These are phyloP conservation scores for Metschnikowia amazonensis DNA, from an alignment of 805 yeast genomes.

Conservation along the genomic window DNA sequence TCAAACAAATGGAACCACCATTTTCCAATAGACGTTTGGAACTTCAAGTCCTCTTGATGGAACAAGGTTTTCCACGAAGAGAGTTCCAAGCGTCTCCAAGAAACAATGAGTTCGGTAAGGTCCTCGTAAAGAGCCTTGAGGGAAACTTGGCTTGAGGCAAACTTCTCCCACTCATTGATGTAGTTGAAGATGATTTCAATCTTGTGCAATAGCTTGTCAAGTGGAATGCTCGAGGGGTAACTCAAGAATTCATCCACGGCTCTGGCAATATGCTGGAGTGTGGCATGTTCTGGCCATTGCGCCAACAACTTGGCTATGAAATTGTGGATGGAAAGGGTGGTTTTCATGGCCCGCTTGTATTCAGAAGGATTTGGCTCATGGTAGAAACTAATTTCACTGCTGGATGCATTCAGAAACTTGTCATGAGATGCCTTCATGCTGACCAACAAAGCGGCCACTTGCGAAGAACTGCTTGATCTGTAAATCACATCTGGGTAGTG, in stretches of 20 bases:
- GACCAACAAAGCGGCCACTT: conserved; percentile 20
- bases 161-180: conserved; percentile 90
- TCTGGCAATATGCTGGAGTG: conserved; percentile 62
- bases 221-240: conserved; percentile 63
- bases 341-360: conserved; percentile 52
- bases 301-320: conserved; percentile 44
- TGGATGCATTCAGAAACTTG: conserved; percentile 16
- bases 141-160: conserved; percentile 76
- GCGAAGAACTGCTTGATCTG: conserved; percentile 21
- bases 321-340: conserved; percentile 32
- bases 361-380: conserved; percentile 58
- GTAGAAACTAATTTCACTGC: conserved; percentile 51
- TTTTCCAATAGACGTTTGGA: conserved; percentile 54
- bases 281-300: conserved; percentile 96
- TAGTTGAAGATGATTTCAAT: conserved; percentile 82
- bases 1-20: conserved; percentile 96
- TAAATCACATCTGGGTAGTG: conserved; percentile 10
- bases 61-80: conserved; percentile 81
- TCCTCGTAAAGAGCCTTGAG: conserved; percentile 52
- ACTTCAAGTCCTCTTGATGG: conserved; percentile 51
- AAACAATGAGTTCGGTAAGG: conserved; percentile 66
- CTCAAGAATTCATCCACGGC: conserved; percentile 63
- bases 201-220: conserved; percentile 74
- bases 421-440: conserved; percentile 19
- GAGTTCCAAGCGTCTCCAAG: conserved; percentile 89